phyloP scores from a whole-genome alignment of 768 basidiomycete genomes.

The Podaxis sp. region DNA sequence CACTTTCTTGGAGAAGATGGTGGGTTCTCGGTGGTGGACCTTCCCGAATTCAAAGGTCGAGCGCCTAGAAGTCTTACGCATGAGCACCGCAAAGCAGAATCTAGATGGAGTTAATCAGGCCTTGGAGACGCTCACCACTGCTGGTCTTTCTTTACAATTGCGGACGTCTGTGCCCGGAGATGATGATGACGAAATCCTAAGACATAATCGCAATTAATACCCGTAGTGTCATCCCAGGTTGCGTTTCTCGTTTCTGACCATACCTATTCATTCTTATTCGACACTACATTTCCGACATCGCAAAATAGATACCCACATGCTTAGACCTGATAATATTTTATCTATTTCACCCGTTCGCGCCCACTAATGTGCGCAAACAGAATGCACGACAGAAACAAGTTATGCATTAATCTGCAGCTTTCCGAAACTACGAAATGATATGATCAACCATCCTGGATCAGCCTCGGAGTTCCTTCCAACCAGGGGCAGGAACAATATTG shows the following conservation, averaged over 20 bases:
- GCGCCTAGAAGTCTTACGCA: neutral
- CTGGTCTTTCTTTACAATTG: neutral
- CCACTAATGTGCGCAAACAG: no score
- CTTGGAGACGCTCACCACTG: neutral
- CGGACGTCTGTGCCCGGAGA: neutral
- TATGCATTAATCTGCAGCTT: no score
- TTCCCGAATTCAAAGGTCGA: neutral
- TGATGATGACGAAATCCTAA: neutral
- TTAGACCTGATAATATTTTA: no score
- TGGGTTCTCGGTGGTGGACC: slow-evolving; percentile 3
- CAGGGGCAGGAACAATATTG: slow-evolving; percentile 29
- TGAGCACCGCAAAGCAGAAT: neutral
- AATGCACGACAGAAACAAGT: no score
- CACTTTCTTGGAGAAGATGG: neutral
- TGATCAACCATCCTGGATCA: neutral
- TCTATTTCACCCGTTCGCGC: no score
- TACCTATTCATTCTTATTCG: no score
- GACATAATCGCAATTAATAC: neutral
- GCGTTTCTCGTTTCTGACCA: neutral
- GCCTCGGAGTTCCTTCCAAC: slow-evolving; percentile 31
- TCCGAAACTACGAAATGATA: neutral
- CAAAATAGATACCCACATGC: no score
- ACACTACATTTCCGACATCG: no score
- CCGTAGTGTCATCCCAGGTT: neutral
- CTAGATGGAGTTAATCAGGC: neutral